Evolutionary conservation across 345 rosid species (phyloP).

Genomic region (Sonneratia alba): DNA sequence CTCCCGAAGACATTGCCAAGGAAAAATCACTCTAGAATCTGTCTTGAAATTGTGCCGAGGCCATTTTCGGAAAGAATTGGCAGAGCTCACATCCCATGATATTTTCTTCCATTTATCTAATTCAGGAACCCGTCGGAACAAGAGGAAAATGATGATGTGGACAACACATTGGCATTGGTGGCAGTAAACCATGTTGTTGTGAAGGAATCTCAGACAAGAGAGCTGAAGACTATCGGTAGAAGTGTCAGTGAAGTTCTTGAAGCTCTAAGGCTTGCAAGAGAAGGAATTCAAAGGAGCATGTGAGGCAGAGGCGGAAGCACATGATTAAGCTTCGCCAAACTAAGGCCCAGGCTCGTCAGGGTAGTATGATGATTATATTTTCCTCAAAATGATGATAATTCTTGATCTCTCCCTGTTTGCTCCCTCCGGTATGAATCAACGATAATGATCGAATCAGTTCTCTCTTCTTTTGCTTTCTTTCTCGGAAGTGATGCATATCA

Average conservation of each 20-base stretch:
- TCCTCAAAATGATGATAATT: background rate
- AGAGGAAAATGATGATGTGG: slow-evolving; percentile 14
- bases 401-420: background rate
- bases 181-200: slow-evolving; percentile 15
- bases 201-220: slow-evolving; percentile 12
- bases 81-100: background rate
- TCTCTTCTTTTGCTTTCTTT: background rate
- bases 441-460: background rate
- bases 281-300: slow-evolving; percentile 14
- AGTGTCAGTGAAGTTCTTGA: slow-evolving; percentile 44
- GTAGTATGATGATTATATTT: background rate
- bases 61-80: background rate
- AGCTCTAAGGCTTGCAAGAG: slow-evolving; percentile 22
- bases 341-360: slow-evolving; percentile 6
- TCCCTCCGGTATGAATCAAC: background rate
- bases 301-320: slow-evolving; percentile 25
- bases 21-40: background rate
- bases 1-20: background rate
- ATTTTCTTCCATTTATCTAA: background rate
- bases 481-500: background rate
- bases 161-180: slow-evolving; percentile 33
- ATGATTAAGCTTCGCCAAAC: slow-evolving; percentile 15
- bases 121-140: background rate
- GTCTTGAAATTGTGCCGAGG: background rate
- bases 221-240: slow-evolving; percentile 14